Conservation (phyloP, 1,139 yeast genomes). For the Debaryomyces robertsiae region DNA sequence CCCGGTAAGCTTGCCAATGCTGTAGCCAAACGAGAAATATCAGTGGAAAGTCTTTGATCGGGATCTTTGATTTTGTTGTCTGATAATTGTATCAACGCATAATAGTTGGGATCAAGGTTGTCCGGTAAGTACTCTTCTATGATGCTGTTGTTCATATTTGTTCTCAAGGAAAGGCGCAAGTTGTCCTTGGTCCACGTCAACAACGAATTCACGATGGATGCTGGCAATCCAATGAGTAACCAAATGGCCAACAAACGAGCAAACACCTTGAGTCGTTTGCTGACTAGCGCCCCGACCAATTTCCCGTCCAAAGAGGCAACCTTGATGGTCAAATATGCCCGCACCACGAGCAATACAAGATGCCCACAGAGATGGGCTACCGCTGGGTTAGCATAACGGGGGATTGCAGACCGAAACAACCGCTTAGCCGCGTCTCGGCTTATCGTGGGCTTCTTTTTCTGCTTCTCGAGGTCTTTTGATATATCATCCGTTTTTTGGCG, state of each 20-base stretch:
- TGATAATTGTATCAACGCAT: slow-evolving; percentile 54
- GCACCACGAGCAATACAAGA: slow-evolving; percentile 58
- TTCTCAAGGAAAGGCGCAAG: slow-evolving; percentile 66
- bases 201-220: slow-evolving; percentile 76
- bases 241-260: slow-evolving; percentile 67
- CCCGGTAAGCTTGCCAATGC: slow-evolving; percentile 79
- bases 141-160: slow-evolving; percentile 63
- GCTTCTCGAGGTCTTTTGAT: slow-evolving; percentile 16
- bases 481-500: slow-evolving; percentile 15
- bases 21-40: slow-evolving; percentile 71
- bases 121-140: slow-evolving; percentile 71
- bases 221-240: slow-evolving; percentile 88
- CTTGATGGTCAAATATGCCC: slow-evolving; percentile 77
- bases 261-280: slow-evolving; percentile 67
- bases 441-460: slow-evolving; percentile 32
- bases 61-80: slow-evolving; percentile 68
- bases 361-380: slow-evolving; percentile 55
- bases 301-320: slow-evolving; percentile 89
- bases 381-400: slow-evolving; percentile 34
- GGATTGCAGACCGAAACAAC: slow-evolving; percentile 43
- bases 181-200: slow-evolving; percentile 71
- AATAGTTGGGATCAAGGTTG: slow-evolving; percentile 50
- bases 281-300: slow-evolving; percentile 79
- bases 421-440: slow-evolving; percentile 36
- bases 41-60: slow-evolving; percentile 80